phyloP scores from a whole-genome alignment of 139 green algal genomes.

The Coelastrella sp. region DNA sequence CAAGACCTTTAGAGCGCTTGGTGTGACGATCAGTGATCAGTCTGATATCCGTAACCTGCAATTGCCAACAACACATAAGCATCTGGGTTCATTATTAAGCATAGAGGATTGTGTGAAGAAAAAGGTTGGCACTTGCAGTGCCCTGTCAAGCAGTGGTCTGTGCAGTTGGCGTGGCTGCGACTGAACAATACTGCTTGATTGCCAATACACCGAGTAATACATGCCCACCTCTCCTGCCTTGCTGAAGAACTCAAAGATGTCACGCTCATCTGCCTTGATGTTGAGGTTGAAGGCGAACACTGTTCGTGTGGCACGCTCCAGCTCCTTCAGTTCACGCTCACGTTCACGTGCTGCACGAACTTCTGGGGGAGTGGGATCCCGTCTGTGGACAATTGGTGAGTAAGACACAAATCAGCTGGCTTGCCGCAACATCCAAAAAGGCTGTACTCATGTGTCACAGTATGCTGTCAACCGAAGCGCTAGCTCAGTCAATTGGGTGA shows the following conservation, averaged over 20 bases:
- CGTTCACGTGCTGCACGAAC: conserved; percentile 70
- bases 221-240: conserved; percentile 36
- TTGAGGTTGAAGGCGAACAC: conserved; percentile 92
- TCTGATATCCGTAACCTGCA: conserved; percentile 88
- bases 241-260: conserved; percentile 89
- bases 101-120: no score
- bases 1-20: conserved; percentile 92
- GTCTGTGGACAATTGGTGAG: no score
- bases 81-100: no score
- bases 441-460: no score
- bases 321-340: conserved; percentile 73
- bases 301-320: conserved; percentile 90
- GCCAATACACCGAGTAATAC: no score
- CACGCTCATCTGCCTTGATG: conserved; percentile 84
- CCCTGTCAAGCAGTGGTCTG: no score
- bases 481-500: no score
- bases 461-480: no score
- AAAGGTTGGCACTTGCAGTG: no score
- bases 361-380: conserved; percentile 71
- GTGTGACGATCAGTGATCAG: conserved; percentile 96
- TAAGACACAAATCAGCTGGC: no score
- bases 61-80: conserved; percentile 35
- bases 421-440: not conserved
- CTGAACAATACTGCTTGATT: no score
- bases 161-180: no score